A percentile compares a stretch with the other conserved stretches of the same genome.
Conservation (phyloP, 257 asterid species). For the Cordia subcordata region DNA sequence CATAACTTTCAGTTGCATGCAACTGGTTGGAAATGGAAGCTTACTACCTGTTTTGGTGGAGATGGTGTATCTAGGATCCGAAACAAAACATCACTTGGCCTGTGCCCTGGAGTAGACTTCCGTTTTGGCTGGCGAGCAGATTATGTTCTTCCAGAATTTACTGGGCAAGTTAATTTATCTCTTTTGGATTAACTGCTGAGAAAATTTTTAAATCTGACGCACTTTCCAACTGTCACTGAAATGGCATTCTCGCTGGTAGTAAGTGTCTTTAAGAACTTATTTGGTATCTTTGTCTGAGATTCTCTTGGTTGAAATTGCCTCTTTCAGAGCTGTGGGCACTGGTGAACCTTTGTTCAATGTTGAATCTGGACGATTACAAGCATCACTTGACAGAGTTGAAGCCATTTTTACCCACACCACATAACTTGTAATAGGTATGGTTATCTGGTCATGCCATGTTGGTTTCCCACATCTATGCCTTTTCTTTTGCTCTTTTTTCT, state of each 20-base stretch:
- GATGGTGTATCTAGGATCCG: constrained; percentile 77
- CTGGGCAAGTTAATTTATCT: constrained; percentile 51
- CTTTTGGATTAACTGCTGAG: neutral
- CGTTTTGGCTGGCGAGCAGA: constrained; percentile 98
- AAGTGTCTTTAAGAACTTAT: neutral
- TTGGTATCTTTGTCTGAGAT: neutral
- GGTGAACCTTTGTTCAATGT: constrained; percentile 84
- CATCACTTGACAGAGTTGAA: constrained; percentile 93
- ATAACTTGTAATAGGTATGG: constrained; percentile 19
- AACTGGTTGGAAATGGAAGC: constrained; percentile 99
- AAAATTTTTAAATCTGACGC: neutral
- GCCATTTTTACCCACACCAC: constrained; percentile 58
- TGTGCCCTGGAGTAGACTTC: constrained; percentile 88
- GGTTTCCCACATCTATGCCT: too few relatives aligned
- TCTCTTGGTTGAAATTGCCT: neutral
- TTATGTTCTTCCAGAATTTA: constrained; percentile 84
- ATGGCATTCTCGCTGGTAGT: neutral
- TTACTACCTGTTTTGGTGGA: constrained; percentile 75
- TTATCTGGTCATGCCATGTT: constrained; percentile 4
- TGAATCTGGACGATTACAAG: constrained; percentile 84
- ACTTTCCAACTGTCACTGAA: neutral
- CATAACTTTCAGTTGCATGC: constrained; percentile 86
- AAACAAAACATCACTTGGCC: constrained; percentile 82
- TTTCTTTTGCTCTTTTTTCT: too few relatives aligned
- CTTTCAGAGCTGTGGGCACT: constrained; percentile 66